Evolutionary conservation across 106 monocot species (phyloP).

Genomic region (Phalaenopsis aphrodite): DNA sequence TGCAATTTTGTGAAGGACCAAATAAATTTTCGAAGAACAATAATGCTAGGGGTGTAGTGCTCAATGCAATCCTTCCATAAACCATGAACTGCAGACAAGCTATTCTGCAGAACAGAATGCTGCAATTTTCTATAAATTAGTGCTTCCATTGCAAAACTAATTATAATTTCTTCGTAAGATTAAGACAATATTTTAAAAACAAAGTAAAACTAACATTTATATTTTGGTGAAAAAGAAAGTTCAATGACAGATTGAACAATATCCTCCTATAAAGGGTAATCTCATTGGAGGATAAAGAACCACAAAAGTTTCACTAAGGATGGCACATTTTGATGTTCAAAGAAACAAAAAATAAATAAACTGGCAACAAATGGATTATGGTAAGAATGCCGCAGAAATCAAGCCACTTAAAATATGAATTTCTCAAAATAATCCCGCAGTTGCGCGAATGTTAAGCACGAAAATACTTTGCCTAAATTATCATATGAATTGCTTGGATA

Average conservation of each 20-base stretch:
- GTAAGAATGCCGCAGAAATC: neutral
- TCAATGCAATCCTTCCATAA: constrained; percentile 57
- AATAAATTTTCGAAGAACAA: constrained; percentile 44
- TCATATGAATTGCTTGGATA: neutral
- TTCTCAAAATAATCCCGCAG: neutral
- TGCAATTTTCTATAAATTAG: constrained; percentile 17
- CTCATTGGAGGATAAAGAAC: neutral
- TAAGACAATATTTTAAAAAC: neutral
- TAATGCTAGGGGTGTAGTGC: constrained; percentile 56
- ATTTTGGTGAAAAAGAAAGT: neutral
- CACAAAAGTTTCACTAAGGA: neutral
- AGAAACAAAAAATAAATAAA: neutral
- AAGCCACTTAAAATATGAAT: neutral
- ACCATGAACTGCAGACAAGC: constrained; percentile 39
- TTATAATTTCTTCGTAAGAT: neutral
- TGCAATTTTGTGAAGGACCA: constrained; percentile 44
- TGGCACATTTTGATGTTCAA: neutral
- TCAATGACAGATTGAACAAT: neutral
- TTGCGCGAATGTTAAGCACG: neutral
- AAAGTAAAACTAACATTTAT: neutral
- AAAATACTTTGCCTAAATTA: neutral
- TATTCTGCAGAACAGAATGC: constrained; percentile 63
- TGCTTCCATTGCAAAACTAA: neutral
- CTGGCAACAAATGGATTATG: neutral
- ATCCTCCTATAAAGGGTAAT: neutral